Conservation (phyloP, 108 stramenopile species). For the Schizochytrium sp. region DNA sequence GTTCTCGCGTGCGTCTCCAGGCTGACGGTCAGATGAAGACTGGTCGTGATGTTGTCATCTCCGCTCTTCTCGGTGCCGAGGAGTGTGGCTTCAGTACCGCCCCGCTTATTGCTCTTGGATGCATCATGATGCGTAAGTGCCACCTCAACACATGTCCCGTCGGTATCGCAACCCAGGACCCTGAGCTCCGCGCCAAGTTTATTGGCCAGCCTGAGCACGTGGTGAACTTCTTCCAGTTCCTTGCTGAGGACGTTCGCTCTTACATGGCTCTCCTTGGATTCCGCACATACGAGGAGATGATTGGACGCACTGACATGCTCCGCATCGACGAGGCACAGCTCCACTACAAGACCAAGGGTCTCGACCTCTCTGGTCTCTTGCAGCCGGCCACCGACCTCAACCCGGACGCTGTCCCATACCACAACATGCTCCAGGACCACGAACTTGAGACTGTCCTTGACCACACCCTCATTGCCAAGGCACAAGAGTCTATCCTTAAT, state of each 20-base stretch:
- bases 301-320: constrained; percentile 92
- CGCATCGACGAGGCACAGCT: constrained; percentile 76
- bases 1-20: constrained; percentile 89
- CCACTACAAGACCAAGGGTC: constrained; percentile 94
- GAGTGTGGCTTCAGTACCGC: constrained; percentile 93
- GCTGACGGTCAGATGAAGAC: constrained; percentile 94
- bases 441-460: constrained; percentile 86
- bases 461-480: constrained; percentile 85
- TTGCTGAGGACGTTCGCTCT: constrained; percentile 94
- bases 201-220: constrained; percentile 96
- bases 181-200: constrained; percentile 92
- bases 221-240: constrained; percentile 93
- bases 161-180: constrained; percentile 96
- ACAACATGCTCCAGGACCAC: constrained; percentile 84
- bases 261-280: constrained; percentile 94
- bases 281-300: constrained; percentile 92
- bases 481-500: constrained; percentile 85
- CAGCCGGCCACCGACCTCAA: constrained; percentile 92
- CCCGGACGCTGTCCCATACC: constrained; percentile 65
- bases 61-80: constrained; percentile 90
- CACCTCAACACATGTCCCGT: constrained; percentile 97
- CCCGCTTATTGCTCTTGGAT: constrained; percentile 92
- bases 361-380: constrained; percentile 91
- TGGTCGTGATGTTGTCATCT: constrained; percentile 92
- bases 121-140: constrained; percentile 97